These are phyloP conservation scores for Fragaria ananassa DNA, from an alignment of 306 rosid species.

Conservation along the genomic window DNA sequence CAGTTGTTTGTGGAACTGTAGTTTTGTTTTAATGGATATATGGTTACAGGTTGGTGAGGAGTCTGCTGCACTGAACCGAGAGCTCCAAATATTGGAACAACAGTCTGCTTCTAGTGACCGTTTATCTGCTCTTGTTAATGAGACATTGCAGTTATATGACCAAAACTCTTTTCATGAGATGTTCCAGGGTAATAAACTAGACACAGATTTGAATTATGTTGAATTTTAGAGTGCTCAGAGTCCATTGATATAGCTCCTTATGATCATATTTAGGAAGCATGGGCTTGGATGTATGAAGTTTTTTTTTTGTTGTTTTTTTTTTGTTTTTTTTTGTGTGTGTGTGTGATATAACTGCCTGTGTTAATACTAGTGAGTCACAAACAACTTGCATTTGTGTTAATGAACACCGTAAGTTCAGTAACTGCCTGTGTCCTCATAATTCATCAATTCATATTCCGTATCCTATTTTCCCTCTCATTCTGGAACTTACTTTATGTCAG, in stretches of 20 bases:
- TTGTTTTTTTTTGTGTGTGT: too few relatives aligned
- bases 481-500: not conserved
- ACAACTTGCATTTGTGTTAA: not conserved
- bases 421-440: not conserved
- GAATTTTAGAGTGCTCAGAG: not conserved
- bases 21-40: slow-evolving; percentile 6
- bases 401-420: not conserved
- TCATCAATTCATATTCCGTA: not conserved
- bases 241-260: not conserved
- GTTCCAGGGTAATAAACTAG: slow-evolving; percentile 58
- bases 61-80: slow-evolving; percentile 56
- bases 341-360: not conserved
- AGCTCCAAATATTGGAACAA: slow-evolving; percentile 57
- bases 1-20: slow-evolving; percentile 9
- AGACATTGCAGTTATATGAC: slow-evolving; percentile 39
- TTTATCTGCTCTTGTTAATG: slow-evolving; percentile 47
- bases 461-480: not conserved
- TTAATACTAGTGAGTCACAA: not conserved
- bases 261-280: not conserved
- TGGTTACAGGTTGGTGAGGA: slow-evolving; percentile 59
- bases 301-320: not conserved
- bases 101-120: slow-evolving; percentile 34
- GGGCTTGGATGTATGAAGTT: not conserved
- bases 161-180: slow-evolving; percentile 34
- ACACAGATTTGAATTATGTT: not conserved